Percentiles rank a stretch among this genome's conserved stretches.
phyloP scores from a whole-genome alignment of 2,329 filamentous ascomycete species.

The Fusarium clavum region DNA sequence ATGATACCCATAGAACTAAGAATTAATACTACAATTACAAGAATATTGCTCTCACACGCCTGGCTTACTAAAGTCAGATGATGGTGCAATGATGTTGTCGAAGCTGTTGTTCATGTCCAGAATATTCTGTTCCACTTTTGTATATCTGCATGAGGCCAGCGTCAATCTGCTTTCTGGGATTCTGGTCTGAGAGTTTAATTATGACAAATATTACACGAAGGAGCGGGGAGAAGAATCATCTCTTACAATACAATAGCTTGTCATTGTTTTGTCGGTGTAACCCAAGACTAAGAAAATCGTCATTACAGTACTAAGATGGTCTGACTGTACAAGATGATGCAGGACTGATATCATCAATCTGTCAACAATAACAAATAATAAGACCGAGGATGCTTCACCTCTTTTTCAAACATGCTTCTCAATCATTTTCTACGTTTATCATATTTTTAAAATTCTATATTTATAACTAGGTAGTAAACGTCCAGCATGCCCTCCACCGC shows the following conservation, averaged over 20 bases:
- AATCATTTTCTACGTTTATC: background rate
- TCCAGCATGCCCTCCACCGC: conserved; percentile 1
- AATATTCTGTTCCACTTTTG: background rate
- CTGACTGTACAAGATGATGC: background rate
- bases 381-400: background rate
- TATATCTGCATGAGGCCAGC: background rate
- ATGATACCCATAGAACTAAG: background rate
- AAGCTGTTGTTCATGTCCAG: background rate
- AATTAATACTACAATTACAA: background rate
- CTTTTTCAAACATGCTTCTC: background rate
- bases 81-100: background rate
- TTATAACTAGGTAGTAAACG: background rate
- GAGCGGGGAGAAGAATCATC: background rate
- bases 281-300: background rate
- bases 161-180: too few relatives aligned
- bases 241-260: too few relatives aligned
- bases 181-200: background rate
- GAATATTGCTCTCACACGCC: background rate
- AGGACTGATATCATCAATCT: background rate
- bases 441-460: background rate
- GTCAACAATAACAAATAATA: background rate
- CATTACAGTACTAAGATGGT: background rate
- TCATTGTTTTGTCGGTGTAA: background rate
- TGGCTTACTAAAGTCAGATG: background rate
- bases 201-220: background rate